These are phyloP conservation scores for Hermanozyma aechmeae DNA, from an alignment of 805 yeast species.

Conservation along the genomic window DNA sequence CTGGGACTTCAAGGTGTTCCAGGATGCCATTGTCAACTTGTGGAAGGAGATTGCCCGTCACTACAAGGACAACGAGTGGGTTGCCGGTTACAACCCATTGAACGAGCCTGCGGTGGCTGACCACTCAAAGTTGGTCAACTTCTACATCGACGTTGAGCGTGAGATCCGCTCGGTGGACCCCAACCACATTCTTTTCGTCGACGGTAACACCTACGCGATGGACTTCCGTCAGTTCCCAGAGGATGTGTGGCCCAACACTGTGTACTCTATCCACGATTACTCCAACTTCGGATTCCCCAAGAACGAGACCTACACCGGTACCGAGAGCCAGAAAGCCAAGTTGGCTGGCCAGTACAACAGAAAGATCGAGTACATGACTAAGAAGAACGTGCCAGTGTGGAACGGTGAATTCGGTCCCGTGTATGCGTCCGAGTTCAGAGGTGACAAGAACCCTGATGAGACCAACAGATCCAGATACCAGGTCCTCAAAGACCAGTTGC, in stretches of 20 bases:
- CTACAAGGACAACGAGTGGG: conserved; percentile 38
- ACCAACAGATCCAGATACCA: conserved; percentile 32
- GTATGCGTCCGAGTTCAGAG: conserved; percentile 33
- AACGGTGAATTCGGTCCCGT: conserved; percentile 48
- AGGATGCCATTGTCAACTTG: conserved; percentile 35
- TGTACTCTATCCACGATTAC: conserved; percentile 45
- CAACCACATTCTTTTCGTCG: conserved; percentile 39
- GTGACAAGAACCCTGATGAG: conserved; percentile 27
- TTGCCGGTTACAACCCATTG: conserved; percentile 47
- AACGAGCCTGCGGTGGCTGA: conserved; percentile 43
- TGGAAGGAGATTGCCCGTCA: conserved; percentile 38
- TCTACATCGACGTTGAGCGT: conserved; percentile 28
- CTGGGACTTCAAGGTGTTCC: conserved; percentile 42
- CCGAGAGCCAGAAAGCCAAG: conserved; percentile 24
- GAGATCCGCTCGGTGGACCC: conserved; percentile 36
- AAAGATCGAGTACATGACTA: conserved; percentile 33
- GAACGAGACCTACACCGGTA: conserved; percentile 23
- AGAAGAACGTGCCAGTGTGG: conserved; percentile 40
- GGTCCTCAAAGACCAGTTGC: conserved; percentile 37
- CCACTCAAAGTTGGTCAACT: conserved; percentile 30
- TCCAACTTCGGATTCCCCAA: conserved; percentile 36
- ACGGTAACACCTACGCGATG: conserved; percentile 43
- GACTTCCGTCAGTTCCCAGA: conserved; percentile 41
- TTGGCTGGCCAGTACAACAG: conserved; percentile 30
- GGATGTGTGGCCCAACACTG: conserved; percentile 30